Evolutionary conservation across 78 protist species (phyloP).

Genomic region (Speleostelium caveatum): DNA sequence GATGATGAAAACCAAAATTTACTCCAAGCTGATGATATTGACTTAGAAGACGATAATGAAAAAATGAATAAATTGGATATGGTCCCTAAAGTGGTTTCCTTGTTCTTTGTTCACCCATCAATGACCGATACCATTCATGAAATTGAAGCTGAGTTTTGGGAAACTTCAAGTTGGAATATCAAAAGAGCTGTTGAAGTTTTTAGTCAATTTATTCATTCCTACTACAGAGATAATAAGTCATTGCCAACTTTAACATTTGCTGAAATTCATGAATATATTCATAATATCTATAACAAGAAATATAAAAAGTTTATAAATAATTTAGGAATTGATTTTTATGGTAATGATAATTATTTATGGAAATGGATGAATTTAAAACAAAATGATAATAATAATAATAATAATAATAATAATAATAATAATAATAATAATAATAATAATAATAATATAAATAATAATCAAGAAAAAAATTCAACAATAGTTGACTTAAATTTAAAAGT

Average conservation of each 20-base stretch:
- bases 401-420: not conserved
- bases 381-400: not conserved
- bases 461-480: not conserved
- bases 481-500: not conserved
- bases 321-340: conserved; percentile 6
- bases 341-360: conserved; percentile 10
- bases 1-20: not conserved
- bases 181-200: conserved; percentile 36
- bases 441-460: not conserved
- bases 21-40: not conserved
- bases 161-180: conserved; percentile 34
- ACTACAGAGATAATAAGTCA: conserved; percentile 53
- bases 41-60: not conserved
- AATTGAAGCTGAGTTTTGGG: conserved; percentile 66
- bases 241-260: conserved; percentile 64
- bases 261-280: conserved; percentile 55
- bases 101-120: conserved; percentile 54
- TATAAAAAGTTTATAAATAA: conserved; percentile 21
- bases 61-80: not conserved
- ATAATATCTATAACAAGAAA: conserved; percentile 5
- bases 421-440: too few relatives aligned
- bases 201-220: conserved; percentile 50
- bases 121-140: conserved; percentile 56
- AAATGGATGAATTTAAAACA: conserved; percentile 6
- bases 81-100: conserved; percentile 50